These are phyloP conservation scores for Brassica rapa DNA, from an alignment of 345 rosid species.

Conservation along the genomic window DNA sequence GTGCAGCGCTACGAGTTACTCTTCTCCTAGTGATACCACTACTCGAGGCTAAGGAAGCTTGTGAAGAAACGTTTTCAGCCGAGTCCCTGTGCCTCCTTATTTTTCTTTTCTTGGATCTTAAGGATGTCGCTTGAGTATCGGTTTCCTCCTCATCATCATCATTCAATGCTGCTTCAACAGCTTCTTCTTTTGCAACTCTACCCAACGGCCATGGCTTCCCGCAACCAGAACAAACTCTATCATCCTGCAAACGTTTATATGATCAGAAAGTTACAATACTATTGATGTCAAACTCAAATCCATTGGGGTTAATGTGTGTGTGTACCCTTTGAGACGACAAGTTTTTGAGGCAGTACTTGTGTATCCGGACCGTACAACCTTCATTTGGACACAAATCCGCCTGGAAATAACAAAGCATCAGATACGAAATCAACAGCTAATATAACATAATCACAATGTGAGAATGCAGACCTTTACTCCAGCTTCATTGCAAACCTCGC, in stretches of 20 bases:
- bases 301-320: background rate
- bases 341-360: slow-evolving; percentile 74
- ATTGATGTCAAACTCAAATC: background rate
- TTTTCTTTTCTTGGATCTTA: slow-evolving; percentile 48
- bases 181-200: slow-evolving; percentile 50
- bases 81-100: slow-evolving; percentile 34
- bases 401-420: slow-evolving; percentile 43
- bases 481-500: slow-evolving; percentile 92
- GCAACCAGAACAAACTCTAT: slow-evolving; percentile 63
- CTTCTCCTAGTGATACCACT: slow-evolving; percentile 44
- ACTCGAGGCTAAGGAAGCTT: slow-evolving; percentile 38
- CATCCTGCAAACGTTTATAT: slow-evolving; percentile 46
- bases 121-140: slow-evolving; percentile 32
- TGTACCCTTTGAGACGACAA: slow-evolving; percentile 56
- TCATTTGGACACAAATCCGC: slow-evolving; percentile 71
- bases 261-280: background rate
- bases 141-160: slow-evolving; percentile 51
- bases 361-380: slow-evolving; percentile 65
- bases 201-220: slow-evolving; percentile 54
- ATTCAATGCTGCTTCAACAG: slow-evolving; percentile 46
- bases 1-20: slow-evolving; percentile 55
- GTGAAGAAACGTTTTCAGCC: slow-evolving; percentile 44
- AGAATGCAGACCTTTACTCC: slow-evolving; percentile 67
- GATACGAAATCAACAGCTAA: background rate
- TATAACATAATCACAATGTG: background rate